phyloP scores from a whole-genome alignment of 1,284 basidiomycete genomes.

The Cryptococcus sp. region DNA sequence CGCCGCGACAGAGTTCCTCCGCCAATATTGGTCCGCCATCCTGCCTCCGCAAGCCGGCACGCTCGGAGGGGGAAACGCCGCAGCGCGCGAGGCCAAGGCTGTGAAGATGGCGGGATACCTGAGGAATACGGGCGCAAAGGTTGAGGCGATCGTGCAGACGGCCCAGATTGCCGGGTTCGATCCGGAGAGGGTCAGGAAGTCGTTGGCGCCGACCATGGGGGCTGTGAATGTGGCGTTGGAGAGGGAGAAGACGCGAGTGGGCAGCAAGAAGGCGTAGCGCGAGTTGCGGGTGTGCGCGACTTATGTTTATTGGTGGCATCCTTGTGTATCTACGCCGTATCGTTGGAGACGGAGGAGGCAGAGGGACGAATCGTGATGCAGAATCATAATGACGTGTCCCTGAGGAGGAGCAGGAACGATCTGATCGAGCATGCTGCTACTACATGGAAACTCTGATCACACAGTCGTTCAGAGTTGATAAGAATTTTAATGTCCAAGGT shows the following conservation, averaged over 20 bases:
- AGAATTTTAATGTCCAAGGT: too few relatives aligned
- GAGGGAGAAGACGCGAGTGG: constrained; percentile 23
- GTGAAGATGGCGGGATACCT: constrained; percentile 82
- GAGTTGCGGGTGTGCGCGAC: neutral
- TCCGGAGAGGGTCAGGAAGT: constrained; percentile 62
- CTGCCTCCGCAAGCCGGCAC: constrained; percentile 68
- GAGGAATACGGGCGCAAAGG: constrained; percentile 71
- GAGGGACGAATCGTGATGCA: too few relatives aligned
- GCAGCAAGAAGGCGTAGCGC: constrained; percentile 2
- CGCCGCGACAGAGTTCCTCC: constrained; percentile 88
- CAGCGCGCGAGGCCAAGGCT: constrained; percentile 66
- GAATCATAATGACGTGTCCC: too few relatives aligned
- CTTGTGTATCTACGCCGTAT: too few relatives aligned
- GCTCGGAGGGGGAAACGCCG: constrained; percentile 32
- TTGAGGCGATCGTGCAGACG: constrained; percentile 66
- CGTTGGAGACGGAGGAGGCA: too few relatives aligned
- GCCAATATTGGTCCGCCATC: constrained; percentile 90
- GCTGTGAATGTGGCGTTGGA: constrained; percentile 72
- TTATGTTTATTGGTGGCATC: neutral
- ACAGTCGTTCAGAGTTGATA: too few relatives aligned
- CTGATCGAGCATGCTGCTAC: too few relatives aligned
- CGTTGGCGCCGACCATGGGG: constrained; percentile 71
- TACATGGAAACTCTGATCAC: too few relatives aligned
- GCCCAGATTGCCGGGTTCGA: constrained; percentile 65
- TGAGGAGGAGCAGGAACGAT: too few relatives aligned